These are phyloP conservation scores for Physaria fendleri DNA, from an alignment of 345 rosid genomes.

Conservation along the genomic window DNA sequence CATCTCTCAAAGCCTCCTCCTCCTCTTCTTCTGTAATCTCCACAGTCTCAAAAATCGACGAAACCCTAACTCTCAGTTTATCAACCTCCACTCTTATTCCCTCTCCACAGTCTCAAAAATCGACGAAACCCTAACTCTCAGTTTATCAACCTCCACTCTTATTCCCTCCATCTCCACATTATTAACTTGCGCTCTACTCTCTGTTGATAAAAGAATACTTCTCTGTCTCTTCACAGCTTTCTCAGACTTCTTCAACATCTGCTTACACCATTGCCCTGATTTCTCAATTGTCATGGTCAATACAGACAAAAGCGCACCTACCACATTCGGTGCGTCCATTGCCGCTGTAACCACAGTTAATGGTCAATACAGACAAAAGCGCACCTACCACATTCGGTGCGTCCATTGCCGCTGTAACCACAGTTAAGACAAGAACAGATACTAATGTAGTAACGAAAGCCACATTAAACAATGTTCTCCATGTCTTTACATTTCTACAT, in stretches of 20 bases:
- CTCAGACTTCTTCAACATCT: conserved; percentile 53
- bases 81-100: conserved; percentile 39
- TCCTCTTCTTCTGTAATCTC: conserved; percentile 43
- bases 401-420: conserved; percentile 59
- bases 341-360: conserved; percentile 73
- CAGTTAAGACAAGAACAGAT: conserved; percentile 57
- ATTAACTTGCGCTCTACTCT: conserved; percentile 31
- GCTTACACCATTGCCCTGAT: conserved; percentile 56
- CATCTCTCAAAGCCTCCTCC: conserved; percentile 37
- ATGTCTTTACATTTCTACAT: conserved; percentile 43
- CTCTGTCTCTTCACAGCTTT: conserved; percentile 43
- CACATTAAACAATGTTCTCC: conserved; percentile 60
- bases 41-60: conserved; percentile 38
- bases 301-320: conserved; percentile 45
- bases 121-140: conserved; percentile 38
- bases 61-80: conserved; percentile 36
- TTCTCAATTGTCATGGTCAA: conserved; percentile 44
- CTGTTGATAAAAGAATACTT: conserved; percentile 34
- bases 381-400: conserved; percentile 50
- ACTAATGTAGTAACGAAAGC: conserved; percentile 50
- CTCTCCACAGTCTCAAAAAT: conserved; percentile 35
- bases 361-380: conserved; percentile 46
- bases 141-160: conserved; percentile 32
- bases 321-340: conserved; percentile 43
- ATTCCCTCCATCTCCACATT: conserved; percentile 49